Evolutionary conservation across 352 stramenopile species (phyloP), one percentile per base, ranked within the genome.

Genomic region (Thraustochytrium striatum): DNA sequence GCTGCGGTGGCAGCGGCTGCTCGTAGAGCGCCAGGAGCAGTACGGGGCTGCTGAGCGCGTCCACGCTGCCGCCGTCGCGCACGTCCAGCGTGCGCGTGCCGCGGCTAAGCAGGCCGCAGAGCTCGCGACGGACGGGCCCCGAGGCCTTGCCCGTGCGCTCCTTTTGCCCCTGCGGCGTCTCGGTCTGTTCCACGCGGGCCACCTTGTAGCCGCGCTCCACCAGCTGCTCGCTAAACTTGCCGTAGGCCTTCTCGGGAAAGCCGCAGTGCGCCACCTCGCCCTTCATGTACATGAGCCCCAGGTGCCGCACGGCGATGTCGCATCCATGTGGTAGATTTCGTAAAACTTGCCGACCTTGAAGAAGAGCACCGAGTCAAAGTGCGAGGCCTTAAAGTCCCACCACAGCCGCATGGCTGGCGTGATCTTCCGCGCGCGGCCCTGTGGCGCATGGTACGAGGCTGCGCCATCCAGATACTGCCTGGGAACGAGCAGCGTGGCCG

Each of bases 251-350:
- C 85, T 99, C 96, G 1, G 97, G 97, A 84, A 99, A 99, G 2
- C 97, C 96, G 0, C 91, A 95, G 86, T 99, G 97, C 3, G 95
- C 96, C 73, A 96, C 93, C n/a, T 78, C 78, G n/a, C 81, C 68
- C 86, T 99, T 99, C 96, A 99, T 99, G 85, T 99, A 99, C 62
- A 96, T 95, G 41, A 99, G 86, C 38, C 94, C 91, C 13, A 98
- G 84, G 57, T 98, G 91, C 69, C 94, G 90, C 57, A 98, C 96
- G 50, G 91, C 95, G 32, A 99, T 87, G 84, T 99, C 96, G 97
- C 95, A 84, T 99, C 97, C 90, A 98, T 98, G 87, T 99, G 96
- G 82, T 93, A 96, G 52, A 95, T 85, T 73, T 91, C 87, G 81
- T 91, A 91, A 70, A 91, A 91, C 73, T 91, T 91, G 43, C 87